A percentile compares a stretch with the other conserved stretches of the same genome.
Evolutionary conservation across 768 basidiomycete species (phyloP).

Genomic region (Sporobolomyces phaffii): DNA sequence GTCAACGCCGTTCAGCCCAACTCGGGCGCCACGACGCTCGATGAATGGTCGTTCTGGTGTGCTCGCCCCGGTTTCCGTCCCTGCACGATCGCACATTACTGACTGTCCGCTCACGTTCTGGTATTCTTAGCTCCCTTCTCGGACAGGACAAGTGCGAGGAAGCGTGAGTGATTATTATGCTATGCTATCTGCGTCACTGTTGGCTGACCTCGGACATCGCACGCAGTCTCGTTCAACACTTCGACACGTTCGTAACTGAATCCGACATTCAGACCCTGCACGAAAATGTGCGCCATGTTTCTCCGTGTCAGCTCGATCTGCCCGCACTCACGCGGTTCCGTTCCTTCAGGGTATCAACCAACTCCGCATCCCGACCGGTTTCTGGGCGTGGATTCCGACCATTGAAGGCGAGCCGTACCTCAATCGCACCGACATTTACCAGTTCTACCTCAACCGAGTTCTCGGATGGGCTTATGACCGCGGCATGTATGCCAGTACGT

Average conservation of each 20-base stretch:
- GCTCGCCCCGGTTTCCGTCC: too few species aligned
- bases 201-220: background rate
- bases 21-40: constrained; percentile 19
- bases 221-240: constrained; percentile 42
- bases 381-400: constrained; percentile 41
- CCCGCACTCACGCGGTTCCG: background rate
- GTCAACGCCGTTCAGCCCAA: constrained; percentile 21
- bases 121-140: constrained; percentile 1
- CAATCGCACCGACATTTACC: constrained; percentile 38
- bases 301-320: background rate
- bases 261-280: constrained; percentile 44
- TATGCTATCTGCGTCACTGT: background rate
- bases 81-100: too few species aligned
- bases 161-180: constrained; percentile 16
- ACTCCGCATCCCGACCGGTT: constrained; percentile 42
- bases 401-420: constrained; percentile 32
- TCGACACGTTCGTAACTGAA: constrained; percentile 48
- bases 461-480: constrained; percentile 33
- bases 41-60: constrained; percentile 35
- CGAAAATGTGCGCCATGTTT: constrained; percentile 8
- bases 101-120: background rate
- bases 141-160: constrained; percentile 34
- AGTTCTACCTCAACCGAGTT: constrained; percentile 37
- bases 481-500: constrained; percentile 39
- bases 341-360: constrained; percentile 42